A percentile compares a stretch with the other conserved stretches of the same genome.
phyloP scores from a whole-genome alignment of 1,284 basidiomycete genomes.

The Thelephora terrestris region DNA sequence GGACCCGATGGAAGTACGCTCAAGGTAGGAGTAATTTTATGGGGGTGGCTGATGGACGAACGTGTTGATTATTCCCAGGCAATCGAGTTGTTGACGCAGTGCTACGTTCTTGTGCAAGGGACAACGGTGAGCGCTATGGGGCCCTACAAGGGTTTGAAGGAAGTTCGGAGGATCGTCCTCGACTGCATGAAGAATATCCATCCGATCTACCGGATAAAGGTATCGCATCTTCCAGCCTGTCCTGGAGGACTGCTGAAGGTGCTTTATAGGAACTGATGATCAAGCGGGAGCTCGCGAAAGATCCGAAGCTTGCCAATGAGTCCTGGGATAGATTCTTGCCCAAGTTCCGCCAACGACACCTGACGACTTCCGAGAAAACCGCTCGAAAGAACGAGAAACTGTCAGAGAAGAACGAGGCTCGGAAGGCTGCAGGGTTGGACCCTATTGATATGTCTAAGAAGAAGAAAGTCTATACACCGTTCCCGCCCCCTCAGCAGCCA shows the following conservation, averaged over 20 bases:
- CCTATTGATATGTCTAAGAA: conserved; percentile 25
- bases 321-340: conserved; percentile 98
- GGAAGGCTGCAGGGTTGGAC: conserved; percentile 49
- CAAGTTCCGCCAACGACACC: conserved; percentile 88
- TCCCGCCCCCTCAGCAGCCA: conserved; percentile 91
- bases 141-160: conserved; percentile 89
- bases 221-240: conserved; percentile 21
- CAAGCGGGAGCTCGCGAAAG: conserved; percentile 93
- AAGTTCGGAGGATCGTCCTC: conserved; percentile 88
- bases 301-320: conserved; percentile 90
- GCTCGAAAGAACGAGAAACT: conserved; percentile 70
- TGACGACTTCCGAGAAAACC: conserved; percentile 90
- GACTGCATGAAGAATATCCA: conserved; percentile 99
- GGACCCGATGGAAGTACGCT: conserved; percentile 95
- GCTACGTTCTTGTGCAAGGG: conserved; percentile 97
- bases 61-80: conserved; percentile 44
- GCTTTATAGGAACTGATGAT: conserved; percentile 89
- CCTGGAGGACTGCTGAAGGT: conserved; percentile 3
- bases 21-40: conserved; percentile 51
- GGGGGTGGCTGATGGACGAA: background rate
- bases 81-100: conserved; percentile 93
- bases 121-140: conserved; percentile 99
- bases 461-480: conserved; percentile 98
- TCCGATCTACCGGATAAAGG: conserved; percentile 99
- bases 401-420: conserved; percentile 45